These are phyloP conservation scores for Paramarasmius palmivorus DNA, from an alignment of 1,284 basidiomycete genomes.

Conservation along the genomic window DNA sequence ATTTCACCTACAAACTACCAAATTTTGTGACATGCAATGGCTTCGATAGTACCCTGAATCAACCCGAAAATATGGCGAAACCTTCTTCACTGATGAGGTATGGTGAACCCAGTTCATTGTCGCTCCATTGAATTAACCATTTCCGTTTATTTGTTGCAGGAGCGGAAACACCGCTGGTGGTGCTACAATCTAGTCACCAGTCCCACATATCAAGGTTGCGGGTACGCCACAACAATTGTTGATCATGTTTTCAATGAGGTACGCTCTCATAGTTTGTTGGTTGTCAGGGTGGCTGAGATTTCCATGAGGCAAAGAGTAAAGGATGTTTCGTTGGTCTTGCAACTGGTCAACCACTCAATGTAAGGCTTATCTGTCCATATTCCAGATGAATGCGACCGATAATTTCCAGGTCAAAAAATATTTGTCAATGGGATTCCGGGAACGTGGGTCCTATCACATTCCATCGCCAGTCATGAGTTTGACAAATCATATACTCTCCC, in stretches of 20 bases:
- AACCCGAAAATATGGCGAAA: neutral
- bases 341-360: constrained; percentile 1
- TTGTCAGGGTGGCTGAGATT: neutral
- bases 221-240: constrained; percentile 6
- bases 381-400: too few species aligned
- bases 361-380: neutral
- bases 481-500: too few species aligned
- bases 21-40: too few species aligned
- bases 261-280: neutral
- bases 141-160: too few species aligned
- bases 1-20: neutral
- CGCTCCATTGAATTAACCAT: too few species aligned
- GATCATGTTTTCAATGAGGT: constrained; percentile 1
- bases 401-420: constrained; percentile 8
- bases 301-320: neutral
- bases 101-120: too few species aligned
- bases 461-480: neutral
- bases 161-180: constrained; percentile 4
- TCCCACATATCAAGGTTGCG: constrained; percentile 6
- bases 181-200: constrained; percentile 2
- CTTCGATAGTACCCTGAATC: constrained; percentile 4
- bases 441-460: neutral
- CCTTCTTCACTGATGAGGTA: constrained; percentile 3
- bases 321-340: constrained; percentile 3
- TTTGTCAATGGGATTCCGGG: constrained; percentile 6